Base-by-base conservation (phyloP, 169 alveolate species). In the Plasmodium berghei region DNA sequence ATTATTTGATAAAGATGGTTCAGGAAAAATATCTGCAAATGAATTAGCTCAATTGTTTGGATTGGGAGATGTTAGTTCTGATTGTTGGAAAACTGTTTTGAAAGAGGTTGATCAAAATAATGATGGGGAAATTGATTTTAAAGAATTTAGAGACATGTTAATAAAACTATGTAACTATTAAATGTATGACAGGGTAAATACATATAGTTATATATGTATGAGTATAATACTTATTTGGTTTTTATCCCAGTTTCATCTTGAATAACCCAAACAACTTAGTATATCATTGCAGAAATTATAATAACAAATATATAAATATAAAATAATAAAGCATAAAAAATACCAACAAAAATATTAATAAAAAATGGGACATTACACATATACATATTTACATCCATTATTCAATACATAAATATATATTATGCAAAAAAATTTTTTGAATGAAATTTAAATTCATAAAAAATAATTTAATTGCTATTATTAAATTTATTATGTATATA, bases 1-100 rank as follows among this genome's bases (percentile, higher is more conserved):
- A 45, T 92, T 97, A 94, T 98, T 98, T 89, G 99, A 98, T 90
- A 90, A 93, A 52, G 99, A 98, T 88, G 97, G 97, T n/a, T 97
- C 98, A 80, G 99, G 99, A 0, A 94, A 94, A 24, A 97, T 98
- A 9, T 96, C 99, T 8, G 93, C 97, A 10, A 95, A 95, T 46
- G 99, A 98, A 83, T 72, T 98, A 40, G 95, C 97, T 59, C 96
- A 94, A 26, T 80, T 96, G 61, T 94, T 95, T 77, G 97, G 95
- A 12, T 96, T 94, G 18, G 87, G 93, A 18, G 94, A 93, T 46
- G 73, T 96, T 9, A 80, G 93, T 28, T 64, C 86, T 56, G 97
- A 95, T 40, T 94, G 94, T 61, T 91, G 96, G 97, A 91, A 95
- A 72, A 90, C 94, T 22, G 88, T 97, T 40, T 94, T 97, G 34